Conservation (phyloP, 805 yeast species). For the Saturnispora sanitii region DNA sequence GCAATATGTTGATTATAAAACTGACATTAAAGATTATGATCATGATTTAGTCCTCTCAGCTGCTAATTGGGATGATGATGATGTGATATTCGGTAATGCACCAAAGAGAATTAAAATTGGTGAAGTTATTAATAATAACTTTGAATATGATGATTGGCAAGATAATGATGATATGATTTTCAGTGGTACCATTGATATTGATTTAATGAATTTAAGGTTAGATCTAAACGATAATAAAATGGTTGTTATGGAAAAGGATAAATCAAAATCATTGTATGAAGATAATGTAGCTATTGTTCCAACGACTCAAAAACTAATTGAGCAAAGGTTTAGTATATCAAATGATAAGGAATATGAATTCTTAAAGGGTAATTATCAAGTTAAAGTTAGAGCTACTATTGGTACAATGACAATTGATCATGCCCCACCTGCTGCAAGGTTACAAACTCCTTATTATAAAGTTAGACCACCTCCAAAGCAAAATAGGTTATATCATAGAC, state of each 20-base stretch:
- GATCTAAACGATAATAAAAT: constrained; percentile 86
- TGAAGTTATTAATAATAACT: constrained; percentile 10
- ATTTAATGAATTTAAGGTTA: constrained; percentile 35
- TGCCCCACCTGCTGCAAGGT: constrained; percentile 72
- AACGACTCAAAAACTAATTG: constrained; percentile 42
- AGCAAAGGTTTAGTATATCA: constrained; percentile 67
- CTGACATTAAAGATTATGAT: constrained; percentile 26
- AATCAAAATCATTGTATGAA: constrained; percentile 3
- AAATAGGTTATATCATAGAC: constrained; percentile 72
- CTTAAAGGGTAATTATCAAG: constrained; percentile 75
- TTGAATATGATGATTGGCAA: constrained; percentile 34
- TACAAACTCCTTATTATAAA: constrained; percentile 87
- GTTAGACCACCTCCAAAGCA: constrained; percentile 61
- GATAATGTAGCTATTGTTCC: constrained; percentile 34
- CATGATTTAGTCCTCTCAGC: constrained; percentile 57
- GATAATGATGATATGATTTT: constrained; percentile 62
- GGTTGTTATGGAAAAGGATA: constrained; percentile 46
- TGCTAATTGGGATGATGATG: constrained; percentile 70
- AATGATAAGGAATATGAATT: constrained; percentile 82
- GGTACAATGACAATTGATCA: constrained; percentile 89
- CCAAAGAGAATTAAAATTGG: constrained; percentile 23
- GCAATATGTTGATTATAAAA: constrained; percentile 11
- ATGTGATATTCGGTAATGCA: constrained; percentile 39
- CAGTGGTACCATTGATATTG: constrained; percentile 45
- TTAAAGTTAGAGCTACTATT: constrained; percentile 85